Percentiles rank a stretch among this genome's conserved stretches.
Conservation (phyloP, 768 basidiomycete genomes). For the Phylloporus sp. region DNA sequence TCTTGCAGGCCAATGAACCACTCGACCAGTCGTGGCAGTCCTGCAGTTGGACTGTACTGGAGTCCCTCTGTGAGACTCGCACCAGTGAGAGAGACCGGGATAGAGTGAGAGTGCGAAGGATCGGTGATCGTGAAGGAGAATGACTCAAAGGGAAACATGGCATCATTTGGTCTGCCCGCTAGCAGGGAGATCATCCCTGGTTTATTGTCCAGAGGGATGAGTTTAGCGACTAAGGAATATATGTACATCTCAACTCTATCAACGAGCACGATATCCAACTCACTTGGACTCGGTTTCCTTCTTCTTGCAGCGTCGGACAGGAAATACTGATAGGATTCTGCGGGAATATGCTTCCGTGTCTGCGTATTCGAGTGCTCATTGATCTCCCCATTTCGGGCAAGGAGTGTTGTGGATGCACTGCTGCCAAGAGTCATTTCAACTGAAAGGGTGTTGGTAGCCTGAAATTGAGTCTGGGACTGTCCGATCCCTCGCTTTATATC, state of each 20-base stretch:
- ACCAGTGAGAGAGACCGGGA: conserved; percentile 49
- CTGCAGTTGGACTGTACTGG: conserved; percentile 75
- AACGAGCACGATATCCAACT: conserved; percentile 16
- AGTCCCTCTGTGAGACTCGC: conserved; percentile 63
- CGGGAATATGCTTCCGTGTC: conserved; percentile 37
- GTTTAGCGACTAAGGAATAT: conserved; percentile 47
- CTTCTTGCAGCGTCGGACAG: conserved; percentile 60
- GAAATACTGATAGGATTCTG: conserved; percentile 54
- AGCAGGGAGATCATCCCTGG: conserved; percentile 80
- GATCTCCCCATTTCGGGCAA: neutral
- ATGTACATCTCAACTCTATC: neutral
- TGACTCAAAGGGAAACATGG: conserved; percentile 85
- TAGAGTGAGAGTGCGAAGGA: conserved; percentile 44
- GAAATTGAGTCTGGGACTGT: neutral
- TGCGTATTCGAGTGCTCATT: neutral
- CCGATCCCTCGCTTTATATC: neutral
- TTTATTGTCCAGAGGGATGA: conserved; percentile 71
- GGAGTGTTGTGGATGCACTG: neutral
- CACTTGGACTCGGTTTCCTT: conserved; percentile 59
- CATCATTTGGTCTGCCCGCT: conserved; percentile 87
- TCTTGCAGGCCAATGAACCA: conserved; percentile 77
- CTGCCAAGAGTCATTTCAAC: conserved; percentile 8
- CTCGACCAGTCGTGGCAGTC: conserved; percentile 54
- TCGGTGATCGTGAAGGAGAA: conserved; percentile 63
- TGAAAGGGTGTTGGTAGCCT: neutral